A percentile compares a stretch with the other conserved stretches of the same genome.
phyloP scores from a whole-genome alignment of 1,139 yeast species.

The Spencermartinsiella ligniputridi region DNA sequence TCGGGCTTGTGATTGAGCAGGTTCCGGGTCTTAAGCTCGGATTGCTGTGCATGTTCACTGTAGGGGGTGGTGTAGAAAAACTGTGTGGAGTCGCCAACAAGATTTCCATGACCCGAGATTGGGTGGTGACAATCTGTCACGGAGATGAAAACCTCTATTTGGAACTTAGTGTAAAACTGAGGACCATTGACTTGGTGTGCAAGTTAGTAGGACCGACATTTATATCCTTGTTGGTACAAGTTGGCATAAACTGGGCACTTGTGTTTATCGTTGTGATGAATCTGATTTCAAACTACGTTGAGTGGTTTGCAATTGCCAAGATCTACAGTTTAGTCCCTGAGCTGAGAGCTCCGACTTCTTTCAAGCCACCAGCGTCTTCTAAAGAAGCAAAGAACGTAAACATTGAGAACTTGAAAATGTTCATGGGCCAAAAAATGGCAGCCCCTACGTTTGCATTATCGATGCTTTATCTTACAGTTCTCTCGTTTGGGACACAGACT shows the following conservation, averaged over 20 bases:
- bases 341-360: background rate
- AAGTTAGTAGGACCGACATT: conserved; percentile 37
- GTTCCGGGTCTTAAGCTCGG: conserved; percentile 5
- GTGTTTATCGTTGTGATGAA: conserved; percentile 28
- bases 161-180: conserved; percentile 33
- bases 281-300: conserved; percentile 30
- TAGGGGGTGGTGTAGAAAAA: conserved; percentile 35
- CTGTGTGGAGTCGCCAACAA: conserved; percentile 35
- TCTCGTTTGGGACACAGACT: conserved; percentile 36
- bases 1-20: conserved; percentile 2
- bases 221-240: conserved; percentile 32
- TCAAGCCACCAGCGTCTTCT: background rate
- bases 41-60: conserved; percentile 22
- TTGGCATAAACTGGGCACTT: conserved; percentile 24
- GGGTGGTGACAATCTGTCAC: conserved; percentile 38
- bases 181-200: conserved; percentile 37
- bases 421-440: conserved; percentile 46
- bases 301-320: conserved; percentile 32
- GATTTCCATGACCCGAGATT: conserved; percentile 39
- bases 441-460: conserved; percentile 41
- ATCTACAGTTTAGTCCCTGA: conserved; percentile 32
- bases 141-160: conserved; percentile 25
- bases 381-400: background rate
- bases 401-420: conserved; percentile 34
- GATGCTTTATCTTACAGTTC: conserved; percentile 34